Evolutionary conservation across 140 eudicot genomes (phyloP).

Genomic region (Bidens hawaiensis): DNA sequence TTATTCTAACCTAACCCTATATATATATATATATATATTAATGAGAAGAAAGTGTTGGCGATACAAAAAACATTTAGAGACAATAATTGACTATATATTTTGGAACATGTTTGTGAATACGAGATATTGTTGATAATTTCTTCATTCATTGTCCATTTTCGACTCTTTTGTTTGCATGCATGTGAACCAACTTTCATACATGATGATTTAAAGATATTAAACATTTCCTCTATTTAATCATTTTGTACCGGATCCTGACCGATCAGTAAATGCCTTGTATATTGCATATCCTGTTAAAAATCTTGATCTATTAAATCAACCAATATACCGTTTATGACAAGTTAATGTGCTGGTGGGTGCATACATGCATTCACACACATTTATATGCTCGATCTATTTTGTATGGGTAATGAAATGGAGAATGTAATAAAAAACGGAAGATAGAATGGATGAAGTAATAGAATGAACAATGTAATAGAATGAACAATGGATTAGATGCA

Average conservation of each 20-base stretch:
- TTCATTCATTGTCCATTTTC: neutral
- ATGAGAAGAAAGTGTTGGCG: neutral
- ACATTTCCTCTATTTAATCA: neutral
- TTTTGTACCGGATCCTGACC: neutral
- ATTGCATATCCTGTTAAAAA: neutral
- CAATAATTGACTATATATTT: neutral
- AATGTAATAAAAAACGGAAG: too few relatives aligned
- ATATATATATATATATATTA: too few relatives aligned
- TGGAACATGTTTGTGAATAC: conserved; percentile 6
- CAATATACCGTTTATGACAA: neutral
- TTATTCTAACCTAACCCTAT: too few relatives aligned
- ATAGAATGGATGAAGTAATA: too few relatives aligned
- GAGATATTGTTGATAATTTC: conserved; percentile 1
- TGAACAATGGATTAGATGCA: too few relatives aligned
- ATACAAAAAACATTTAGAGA: neutral
- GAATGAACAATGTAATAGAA: too few relatives aligned
- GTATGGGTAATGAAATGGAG: too few relatives aligned
- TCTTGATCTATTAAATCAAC: neutral
- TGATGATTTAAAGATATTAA: neutral
- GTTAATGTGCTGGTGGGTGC: neutral
- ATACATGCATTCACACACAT: neutral
- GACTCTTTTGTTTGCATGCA: conserved; percentile 5
- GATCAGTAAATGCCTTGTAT: neutral
- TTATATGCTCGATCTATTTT: too few relatives aligned
- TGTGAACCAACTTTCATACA: neutral